phyloP scores from a whole-genome alignment of 495 filamentous ascomycete genomes.

The Hypomontagnella submonticulosa region DNA sequence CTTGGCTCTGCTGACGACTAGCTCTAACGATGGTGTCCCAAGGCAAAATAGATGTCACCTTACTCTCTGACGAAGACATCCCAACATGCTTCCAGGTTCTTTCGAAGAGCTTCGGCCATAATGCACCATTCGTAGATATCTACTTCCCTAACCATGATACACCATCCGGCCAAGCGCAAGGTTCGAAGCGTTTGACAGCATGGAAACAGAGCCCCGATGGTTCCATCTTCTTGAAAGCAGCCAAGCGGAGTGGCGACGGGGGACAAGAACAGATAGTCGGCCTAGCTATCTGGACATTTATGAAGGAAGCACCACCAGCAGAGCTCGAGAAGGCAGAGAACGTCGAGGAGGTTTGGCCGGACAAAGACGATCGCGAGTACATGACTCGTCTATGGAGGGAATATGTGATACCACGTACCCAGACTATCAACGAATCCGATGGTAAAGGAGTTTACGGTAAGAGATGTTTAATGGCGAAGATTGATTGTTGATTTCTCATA shows the following conservation, averaged over 20 bases:
- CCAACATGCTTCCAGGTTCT: conserved; percentile 37
- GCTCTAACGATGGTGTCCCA: too few species aligned
- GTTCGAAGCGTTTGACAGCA: conserved; percentile 26
- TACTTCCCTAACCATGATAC: conserved; percentile 43
- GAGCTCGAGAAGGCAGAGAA: conserved; percentile 37
- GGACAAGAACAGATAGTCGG: conserved; percentile 31
- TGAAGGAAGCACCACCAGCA: conserved; percentile 33
- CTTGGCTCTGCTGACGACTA: too few species aligned
- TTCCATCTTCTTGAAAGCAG: conserved; percentile 38
- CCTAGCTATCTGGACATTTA: conserved; percentile 42
- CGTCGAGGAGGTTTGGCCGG: conserved; percentile 39
- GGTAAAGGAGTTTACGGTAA: conserved; percentile 38
- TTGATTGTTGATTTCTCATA: neutral
- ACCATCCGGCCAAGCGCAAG: conserved; percentile 26
- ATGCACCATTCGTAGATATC: conserved; percentile 40
- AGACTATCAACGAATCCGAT: conserved; percentile 17
- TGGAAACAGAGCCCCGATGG: conserved; percentile 23
- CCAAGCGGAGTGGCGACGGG: conserved; percentile 2
- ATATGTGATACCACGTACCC: conserved; percentile 37
- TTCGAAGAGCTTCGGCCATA: conserved; percentile 39
- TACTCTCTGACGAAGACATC: conserved; percentile 37
- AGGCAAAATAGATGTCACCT: conserved; percentile 1
- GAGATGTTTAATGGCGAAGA: neutral
- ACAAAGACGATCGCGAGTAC: conserved; percentile 36
- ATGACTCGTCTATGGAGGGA: conserved; percentile 39